Percentiles rank a stretch among this genome's conserved stretches.
phyloP scores from a whole-genome alignment of 768 basidiomycete species.

The Boletus speciosus region DNA sequence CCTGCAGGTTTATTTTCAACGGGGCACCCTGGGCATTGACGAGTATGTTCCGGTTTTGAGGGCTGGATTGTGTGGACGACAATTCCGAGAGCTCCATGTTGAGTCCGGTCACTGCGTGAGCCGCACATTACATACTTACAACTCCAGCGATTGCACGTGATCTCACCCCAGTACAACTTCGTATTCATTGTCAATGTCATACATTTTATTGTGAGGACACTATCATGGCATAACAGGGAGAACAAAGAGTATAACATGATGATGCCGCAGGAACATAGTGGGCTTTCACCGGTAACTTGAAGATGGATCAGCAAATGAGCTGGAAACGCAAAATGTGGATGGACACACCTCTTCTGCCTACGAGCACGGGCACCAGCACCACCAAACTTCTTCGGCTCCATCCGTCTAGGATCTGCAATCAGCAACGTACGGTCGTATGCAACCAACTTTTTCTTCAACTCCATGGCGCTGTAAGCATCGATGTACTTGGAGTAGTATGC shows the following conservation, averaged over 20 bases:
- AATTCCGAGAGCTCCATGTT: conserved; percentile 22
- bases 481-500: conserved; percentile 99
- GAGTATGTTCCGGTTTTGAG: conserved; percentile 33
- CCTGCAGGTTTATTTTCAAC: conserved; percentile 55
- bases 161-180: background rate
- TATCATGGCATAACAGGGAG: conserved; percentile 35
- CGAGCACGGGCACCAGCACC: conserved; percentile 97
- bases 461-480: conserved; percentile 95
- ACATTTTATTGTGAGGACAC: conserved; percentile 33
- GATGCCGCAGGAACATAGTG: conserved; percentile 37
- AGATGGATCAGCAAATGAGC: conserved; percentile 10
- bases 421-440: conserved; percentile 90
- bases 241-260: conserved; percentile 43
- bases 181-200: conserved; percentile 9
- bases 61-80: conserved; percentile 10
- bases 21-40: conserved; percentile 38
- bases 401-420: conserved; percentile 93
- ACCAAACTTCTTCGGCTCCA: conserved; percentile 99
- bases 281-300: conserved; percentile 63
- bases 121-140: background rate
- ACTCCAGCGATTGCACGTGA: conserved; percentile 10
- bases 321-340: background rate
- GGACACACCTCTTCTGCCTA: conserved; percentile 85
- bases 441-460: conserved; percentile 96
- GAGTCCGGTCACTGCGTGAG: background rate